A percentile compares a stretch with the other conserved stretches of the same genome.
These are phyloP conservation scores for Cercospora sesami DNA, from an alignment of 2,329 filamentous ascomycete species.

Conservation along the genomic window DNA sequence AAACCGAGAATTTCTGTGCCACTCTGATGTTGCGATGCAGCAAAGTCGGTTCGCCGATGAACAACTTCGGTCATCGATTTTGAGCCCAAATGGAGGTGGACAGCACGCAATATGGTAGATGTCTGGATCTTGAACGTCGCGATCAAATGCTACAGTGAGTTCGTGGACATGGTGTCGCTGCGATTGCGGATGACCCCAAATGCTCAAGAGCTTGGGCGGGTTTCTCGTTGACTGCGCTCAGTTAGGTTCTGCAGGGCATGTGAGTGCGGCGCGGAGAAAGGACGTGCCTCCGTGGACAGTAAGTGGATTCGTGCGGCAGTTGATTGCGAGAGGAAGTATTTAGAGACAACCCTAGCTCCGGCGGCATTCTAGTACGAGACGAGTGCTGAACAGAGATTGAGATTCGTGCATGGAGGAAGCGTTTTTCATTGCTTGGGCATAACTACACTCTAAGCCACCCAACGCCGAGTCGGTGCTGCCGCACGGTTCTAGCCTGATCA, in stretches of 20 bases:
- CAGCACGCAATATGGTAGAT: no score
- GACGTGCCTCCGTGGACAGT: neutral
- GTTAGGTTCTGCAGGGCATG: neutral
- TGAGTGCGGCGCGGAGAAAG: no score
- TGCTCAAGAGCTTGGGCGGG: neutral
- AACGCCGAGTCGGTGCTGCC: conserved; percentile 30
- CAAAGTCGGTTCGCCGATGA: no score
- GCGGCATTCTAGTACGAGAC: neutral
- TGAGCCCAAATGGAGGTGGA: no score
- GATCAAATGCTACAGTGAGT: no score
- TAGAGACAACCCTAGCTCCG: neutral
- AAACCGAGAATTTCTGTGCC: no score
- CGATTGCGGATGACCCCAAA: neutral
- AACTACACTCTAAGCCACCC: conserved; percentile 28
- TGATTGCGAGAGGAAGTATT: neutral
- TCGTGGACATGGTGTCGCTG: no score
- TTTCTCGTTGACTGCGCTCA: neutral
- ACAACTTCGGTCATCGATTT: no score
- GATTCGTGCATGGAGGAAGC: conserved; percentile 14
- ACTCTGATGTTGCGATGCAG: no score
- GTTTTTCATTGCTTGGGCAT: conserved; percentile 27
- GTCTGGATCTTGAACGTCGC: no score
- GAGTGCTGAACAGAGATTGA: neutral
- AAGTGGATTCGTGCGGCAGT: neutral
- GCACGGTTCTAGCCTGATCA: conserved; percentile 17